phyloP scores from a whole-genome alignment of 2,329 filamentous ascomycete species.

The Fusarium globosum region DNA sequence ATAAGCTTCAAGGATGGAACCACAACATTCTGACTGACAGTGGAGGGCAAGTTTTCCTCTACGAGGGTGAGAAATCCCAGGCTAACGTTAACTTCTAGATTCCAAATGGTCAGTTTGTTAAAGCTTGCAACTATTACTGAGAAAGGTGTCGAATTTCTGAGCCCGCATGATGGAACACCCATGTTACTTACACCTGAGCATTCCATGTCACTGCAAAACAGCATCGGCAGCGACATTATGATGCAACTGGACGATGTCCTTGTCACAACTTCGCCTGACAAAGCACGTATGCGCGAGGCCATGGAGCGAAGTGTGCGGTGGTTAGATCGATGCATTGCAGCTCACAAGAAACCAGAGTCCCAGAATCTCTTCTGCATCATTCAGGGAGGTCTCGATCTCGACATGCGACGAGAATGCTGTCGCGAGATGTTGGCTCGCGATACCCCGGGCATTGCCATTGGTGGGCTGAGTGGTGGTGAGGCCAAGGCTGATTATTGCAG shows the following conservation, averaged over 20 bases:
- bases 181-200: slow-evolving; percentile 99
- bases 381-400: slow-evolving; percentile 91
- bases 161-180: slow-evolving; percentile 91
- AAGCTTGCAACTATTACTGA: slow-evolving; percentile 95
- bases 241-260: slow-evolving; percentile 99
- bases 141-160: slow-evolving; percentile 94
- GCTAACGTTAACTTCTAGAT: slow-evolving; percentile 65
- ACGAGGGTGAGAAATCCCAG: too few relatives aligned
- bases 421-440: slow-evolving; percentile 87
- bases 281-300: slow-evolving; percentile 87
- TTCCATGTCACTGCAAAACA: slow-evolving; percentile 95
- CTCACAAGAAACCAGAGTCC: slow-evolving; percentile 82
- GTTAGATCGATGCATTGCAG: slow-evolving; percentile 93
- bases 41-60: slow-evolving; percentile 65
- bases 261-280: slow-evolving; percentile 92
- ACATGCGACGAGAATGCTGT: slow-evolving; percentile 86
- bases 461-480: slow-evolving; percentile 93
- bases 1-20: slow-evolving; percentile 94
- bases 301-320: slow-evolving; percentile 95
- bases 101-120: slow-evolving; percentile 98
- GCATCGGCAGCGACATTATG: slow-evolving; percentile 97
- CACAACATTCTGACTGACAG: slow-evolving; percentile 92
- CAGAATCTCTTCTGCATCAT: slow-evolving; percentile 99
- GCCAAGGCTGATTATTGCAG: slow-evolving; percentile 92
- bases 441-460: slow-evolving; percentile 96